Evolutionary conservation across 164 flowering plant genomes (phyloP).

Genomic region (Vitis labrusca): DNA sequence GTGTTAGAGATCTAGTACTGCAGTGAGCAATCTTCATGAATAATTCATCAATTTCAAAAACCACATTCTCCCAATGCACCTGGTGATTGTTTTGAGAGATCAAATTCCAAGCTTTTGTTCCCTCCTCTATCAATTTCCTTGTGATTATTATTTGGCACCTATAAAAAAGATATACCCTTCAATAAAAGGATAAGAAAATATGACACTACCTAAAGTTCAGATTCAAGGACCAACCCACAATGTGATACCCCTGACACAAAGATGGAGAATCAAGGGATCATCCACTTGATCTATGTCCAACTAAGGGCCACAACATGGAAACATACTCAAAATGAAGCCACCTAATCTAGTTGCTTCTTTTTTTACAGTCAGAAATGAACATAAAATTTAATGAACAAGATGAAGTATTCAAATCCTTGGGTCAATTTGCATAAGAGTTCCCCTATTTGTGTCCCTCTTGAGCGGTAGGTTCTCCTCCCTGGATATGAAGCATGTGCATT

Average conservation of each 20-base stretch:
- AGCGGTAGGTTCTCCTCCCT: neutral
- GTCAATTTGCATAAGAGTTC: neutral
- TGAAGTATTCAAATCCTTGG: neutral
- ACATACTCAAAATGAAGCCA: neutral
- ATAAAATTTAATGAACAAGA: neutral
- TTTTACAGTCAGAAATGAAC: neutral
- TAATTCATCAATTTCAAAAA: conserved; percentile 57
- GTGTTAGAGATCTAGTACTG: conserved; percentile 57
- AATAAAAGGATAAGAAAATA: neutral
- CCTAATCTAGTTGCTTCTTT: neutral
- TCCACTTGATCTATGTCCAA: neutral
- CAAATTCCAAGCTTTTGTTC: conserved; percentile 63
- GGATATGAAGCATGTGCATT: neutral
- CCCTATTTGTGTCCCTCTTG: neutral
- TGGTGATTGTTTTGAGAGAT: conserved; percentile 52
- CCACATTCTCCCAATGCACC: conserved; percentile 67
- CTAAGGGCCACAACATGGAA: neutral
- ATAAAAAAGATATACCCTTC: conserved; percentile 2
- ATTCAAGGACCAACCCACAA: neutral
- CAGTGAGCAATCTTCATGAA: conserved; percentile 72
- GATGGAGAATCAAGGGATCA: neutral
- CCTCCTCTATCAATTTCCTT: conserved; percentile 76
- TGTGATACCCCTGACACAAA: neutral
- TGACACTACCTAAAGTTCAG: neutral
- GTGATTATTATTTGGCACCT: conserved; percentile 76